These are phyloP conservation scores for Asterophora lycoperdoides DNA, from an alignment of 768 basidiomycete species.

Conservation along the genomic window DNA sequence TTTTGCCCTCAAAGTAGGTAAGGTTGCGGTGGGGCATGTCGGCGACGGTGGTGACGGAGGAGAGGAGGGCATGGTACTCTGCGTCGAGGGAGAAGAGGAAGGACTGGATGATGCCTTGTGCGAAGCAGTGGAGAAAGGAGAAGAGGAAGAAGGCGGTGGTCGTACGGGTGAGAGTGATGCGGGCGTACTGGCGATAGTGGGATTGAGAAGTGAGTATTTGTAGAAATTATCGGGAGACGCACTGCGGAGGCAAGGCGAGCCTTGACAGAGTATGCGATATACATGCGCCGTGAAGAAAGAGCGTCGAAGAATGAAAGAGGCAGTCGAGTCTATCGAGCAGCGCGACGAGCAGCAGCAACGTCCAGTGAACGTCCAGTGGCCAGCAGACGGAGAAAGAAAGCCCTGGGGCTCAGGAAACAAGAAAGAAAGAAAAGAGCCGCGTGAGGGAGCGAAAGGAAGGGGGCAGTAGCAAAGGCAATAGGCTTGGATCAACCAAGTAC, in stretches of 20 bases:
- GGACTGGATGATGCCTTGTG: conserved; percentile 49
- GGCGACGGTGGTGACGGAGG: conserved; percentile 32
- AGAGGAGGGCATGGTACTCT: conserved; percentile 33
- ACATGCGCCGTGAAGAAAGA: too few relatives aligned
- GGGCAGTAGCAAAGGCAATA: too few relatives aligned
- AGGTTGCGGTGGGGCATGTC: conserved; percentile 33
- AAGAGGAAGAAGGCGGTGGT: conserved; percentile 49
- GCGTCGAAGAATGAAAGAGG: not conserved
- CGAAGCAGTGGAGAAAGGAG: conserved; percentile 46
- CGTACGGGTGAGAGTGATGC: conserved; percentile 34
- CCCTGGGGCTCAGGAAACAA: too few relatives aligned
- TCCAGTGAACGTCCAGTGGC: too few relatives aligned
- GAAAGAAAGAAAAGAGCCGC: too few relatives aligned
- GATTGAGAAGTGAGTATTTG: not conserved
- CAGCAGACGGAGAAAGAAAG: too few relatives aligned
- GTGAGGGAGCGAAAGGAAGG: too few relatives aligned
- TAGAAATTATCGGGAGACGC: not conserved
- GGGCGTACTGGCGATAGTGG: conserved; percentile 30
- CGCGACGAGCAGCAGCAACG: conserved; percentile 11
- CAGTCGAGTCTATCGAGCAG: too few relatives aligned
- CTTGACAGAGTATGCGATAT: too few relatives aligned
- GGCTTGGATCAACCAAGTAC: too few relatives aligned
- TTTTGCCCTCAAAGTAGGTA: conserved; percentile 31
- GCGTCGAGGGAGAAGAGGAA: conserved; percentile 44
- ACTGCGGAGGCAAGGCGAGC: not conserved